A percentile compares a stretch with the other conserved stretches of the same genome.
Conservation (phyloP, 2,329 filamentous ascomycete genomes). For the Sordariomycetes sp. region DNA sequence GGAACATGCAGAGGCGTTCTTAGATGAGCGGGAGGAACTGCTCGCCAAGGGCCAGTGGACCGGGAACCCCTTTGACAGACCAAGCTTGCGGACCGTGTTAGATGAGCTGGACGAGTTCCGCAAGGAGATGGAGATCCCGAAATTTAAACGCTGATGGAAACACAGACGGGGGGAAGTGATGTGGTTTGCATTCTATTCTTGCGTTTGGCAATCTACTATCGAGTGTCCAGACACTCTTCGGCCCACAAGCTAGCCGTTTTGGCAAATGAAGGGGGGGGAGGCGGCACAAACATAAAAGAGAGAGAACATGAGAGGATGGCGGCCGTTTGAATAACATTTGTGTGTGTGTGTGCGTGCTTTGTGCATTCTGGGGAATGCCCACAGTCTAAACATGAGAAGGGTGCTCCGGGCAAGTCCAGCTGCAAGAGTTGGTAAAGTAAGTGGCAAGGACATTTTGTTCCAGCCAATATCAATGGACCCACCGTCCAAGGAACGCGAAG, state of each 20-base stretch:
- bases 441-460: not conserved
- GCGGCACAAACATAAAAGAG: not conserved
- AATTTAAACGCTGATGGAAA: not conserved
- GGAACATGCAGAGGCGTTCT: constrained; percentile 29
- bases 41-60: constrained; percentile 29
- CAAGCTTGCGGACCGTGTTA: constrained; percentile 29
- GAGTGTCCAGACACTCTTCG: not conserved
- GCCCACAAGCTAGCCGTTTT: not conserved
- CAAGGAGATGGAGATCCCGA: not conserved
- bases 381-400: not conserved
- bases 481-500: not conserved
- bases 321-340: not conserved
- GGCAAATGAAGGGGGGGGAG: not conserved
- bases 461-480: not conserved
- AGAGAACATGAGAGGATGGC: not conserved
- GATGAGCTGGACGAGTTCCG: constrained; percentile 14
- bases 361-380: not conserved
- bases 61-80: constrained; percentile 35
- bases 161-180: not conserved
- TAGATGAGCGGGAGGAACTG: constrained; percentile 22
- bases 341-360: no score
- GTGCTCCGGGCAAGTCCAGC: not conserved
- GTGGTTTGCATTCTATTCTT: not conserved
- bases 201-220: not conserved
- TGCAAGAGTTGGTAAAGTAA: not conserved